Evolutionary conservation across 352 stramenopile species (phyloP).

Genomic region (Globisporangium spinosum): DNA sequence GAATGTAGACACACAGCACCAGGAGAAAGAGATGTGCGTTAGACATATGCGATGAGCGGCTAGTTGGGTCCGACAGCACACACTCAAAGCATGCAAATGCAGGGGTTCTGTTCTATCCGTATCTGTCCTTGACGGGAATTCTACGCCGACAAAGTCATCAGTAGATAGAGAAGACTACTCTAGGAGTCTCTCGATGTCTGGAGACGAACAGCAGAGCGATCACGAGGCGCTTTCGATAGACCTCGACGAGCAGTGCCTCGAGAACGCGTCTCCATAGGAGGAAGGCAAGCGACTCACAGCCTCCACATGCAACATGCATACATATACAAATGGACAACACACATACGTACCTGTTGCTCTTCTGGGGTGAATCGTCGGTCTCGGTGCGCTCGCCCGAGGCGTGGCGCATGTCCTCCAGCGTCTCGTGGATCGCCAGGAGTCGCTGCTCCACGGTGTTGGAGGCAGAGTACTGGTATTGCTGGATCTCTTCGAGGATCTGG

Average conservation of each 20-base stretch:
- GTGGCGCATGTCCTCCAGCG: conserved; percentile 55
- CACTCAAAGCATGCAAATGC: background rate
- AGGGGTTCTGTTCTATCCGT: conserved; percentile 65
- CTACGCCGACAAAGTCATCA: conserved; percentile 88
- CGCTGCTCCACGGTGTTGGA: conserved; percentile 48
- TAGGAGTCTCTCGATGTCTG: conserved; percentile 19
- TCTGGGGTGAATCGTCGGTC: conserved; percentile 47
- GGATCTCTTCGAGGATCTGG: conserved; percentile 31
- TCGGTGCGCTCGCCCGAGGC: conserved; percentile 45
- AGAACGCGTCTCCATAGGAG: background rate
- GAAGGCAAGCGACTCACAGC: background rate
- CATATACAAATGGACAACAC: conserved; percentile 13
- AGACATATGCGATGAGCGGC: background rate
- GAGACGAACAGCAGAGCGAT: conserved; percentile 9
- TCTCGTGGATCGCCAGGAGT: conserved; percentile 55
- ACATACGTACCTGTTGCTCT: conserved; percentile 41
- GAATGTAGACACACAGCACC: conserved; percentile 5
- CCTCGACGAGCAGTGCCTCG: conserved; percentile 2
- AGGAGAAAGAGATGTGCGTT: background rate
- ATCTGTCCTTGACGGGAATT: conserved; percentile 89
- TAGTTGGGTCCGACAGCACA: background rate
- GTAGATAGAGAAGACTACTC: conserved; percentile 36
- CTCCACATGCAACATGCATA: conserved; percentile 15
- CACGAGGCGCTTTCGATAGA: background rate
- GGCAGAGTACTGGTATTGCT: conserved; percentile 31